phyloP scores from a whole-genome alignment of 2,329 filamentous ascomycete species.

The Geosmithia flava region DNA sequence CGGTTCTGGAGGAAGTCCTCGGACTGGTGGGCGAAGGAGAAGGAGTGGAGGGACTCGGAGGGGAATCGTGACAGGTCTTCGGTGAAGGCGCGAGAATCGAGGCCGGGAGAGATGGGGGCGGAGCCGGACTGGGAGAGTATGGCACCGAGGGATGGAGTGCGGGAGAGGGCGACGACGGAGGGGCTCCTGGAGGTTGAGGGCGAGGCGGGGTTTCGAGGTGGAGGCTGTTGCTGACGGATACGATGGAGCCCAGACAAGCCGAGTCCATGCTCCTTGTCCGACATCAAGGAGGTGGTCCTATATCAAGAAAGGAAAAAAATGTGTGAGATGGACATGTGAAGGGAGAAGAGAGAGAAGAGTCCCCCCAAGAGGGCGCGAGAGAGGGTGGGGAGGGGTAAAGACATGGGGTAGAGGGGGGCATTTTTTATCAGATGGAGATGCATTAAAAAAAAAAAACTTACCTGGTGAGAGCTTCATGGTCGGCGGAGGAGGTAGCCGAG shows the following conservation, averaged over 20 bases:
- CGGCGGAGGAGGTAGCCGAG: conserved; percentile 40
- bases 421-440: conserved; percentile 3
- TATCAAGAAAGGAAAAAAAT: background rate
- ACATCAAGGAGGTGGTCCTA: conserved; percentile 63
- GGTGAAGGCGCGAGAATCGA: conserved; percentile 61
- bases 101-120: conserved; percentile 44
- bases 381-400: background rate
- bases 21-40: conserved; percentile 93
- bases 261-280: conserved; percentile 78
- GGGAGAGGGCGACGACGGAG: conserved; percentile 43
- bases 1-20: conserved; percentile 85
- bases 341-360: background rate
- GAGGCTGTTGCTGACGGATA: conserved; percentile 72
- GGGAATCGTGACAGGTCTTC: conserved; percentile 91
- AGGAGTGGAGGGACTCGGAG: conserved; percentile 91
- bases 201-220: conserved; percentile 52
- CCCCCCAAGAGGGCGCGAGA: background rate
- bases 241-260: conserved; percentile 79
- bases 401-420: too few species aligned
- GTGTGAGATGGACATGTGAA: background rate
- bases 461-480: conserved; percentile 65
- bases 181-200: conserved; percentile 49
- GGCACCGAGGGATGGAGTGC: conserved; percentile 60
- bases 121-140: conserved; percentile 46
- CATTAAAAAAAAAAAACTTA: conserved; percentile 21